A percentile compares a stretch with the other conserved stretches of the same genome.
These are phyloP conservation scores for Fusarium floridanum DNA, from an alignment of 2,329 filamentous ascomycete species.

Conservation along the genomic window DNA sequence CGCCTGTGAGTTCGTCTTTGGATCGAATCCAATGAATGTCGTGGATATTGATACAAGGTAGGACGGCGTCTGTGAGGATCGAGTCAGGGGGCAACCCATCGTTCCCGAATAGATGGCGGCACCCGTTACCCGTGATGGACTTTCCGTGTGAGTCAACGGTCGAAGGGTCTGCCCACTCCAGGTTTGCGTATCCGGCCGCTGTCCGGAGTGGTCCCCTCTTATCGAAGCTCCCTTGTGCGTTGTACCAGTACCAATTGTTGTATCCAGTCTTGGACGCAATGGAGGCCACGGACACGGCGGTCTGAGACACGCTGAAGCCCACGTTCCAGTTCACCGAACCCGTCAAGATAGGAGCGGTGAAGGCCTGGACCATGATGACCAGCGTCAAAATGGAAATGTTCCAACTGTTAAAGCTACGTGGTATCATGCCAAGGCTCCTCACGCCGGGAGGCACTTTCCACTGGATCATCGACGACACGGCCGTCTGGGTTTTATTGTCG, in stretches of 20 bases:
- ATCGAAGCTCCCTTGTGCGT: background rate
- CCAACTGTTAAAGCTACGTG: background rate
- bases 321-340: background rate
- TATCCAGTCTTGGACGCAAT: background rate
- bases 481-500: background rate
- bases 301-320: background rate
- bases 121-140: background rate
- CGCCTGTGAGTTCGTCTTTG: background rate
- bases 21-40: background rate
- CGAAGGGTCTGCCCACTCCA: background rate
- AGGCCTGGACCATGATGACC: background rate
- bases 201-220: background rate
- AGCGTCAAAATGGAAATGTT: background rate
- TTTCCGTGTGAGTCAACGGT: background rate
- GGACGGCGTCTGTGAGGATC: background rate
- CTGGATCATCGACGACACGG: background rate
- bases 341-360: background rate
- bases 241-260: background rate
- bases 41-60: conserved; percentile 2
- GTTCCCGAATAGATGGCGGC: background rate
- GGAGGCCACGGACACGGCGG: background rate
- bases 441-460: background rate
- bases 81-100: background rate
- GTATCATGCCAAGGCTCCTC: background rate
- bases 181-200: background rate